phyloP scores from a whole-genome alignment of 257 asterid species.

The Petrea volubilis region DNA sequence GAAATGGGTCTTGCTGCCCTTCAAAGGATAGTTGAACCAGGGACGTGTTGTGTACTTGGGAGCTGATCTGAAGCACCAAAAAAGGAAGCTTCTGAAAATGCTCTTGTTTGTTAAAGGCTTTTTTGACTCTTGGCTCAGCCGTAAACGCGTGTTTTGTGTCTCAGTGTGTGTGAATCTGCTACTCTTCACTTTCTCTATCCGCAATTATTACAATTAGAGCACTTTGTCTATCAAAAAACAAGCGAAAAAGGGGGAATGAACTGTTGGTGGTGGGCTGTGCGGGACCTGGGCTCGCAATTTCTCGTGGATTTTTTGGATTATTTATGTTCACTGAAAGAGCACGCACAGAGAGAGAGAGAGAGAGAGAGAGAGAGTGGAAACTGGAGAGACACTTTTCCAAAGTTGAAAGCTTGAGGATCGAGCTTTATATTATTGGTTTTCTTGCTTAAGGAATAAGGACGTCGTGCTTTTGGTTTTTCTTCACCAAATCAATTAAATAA shows the following conservation, averaged over 20 bases:
- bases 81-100: constrained; percentile 37
- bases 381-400: no score
- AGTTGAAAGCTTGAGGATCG: no score
- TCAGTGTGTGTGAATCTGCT: constrained; percentile 13
- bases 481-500: no score
- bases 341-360: no score
- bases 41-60: not conserved
- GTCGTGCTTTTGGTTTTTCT: no score
- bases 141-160: constrained; percentile 27
- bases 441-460: no score
- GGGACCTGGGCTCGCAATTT: constrained; percentile 25
- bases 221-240: constrained; percentile 20
- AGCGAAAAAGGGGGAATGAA: constrained; percentile 16
- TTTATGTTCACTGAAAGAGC: no score
- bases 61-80: constrained; percentile 38
- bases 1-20: constrained; percentile 21
- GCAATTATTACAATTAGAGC: constrained; percentile 23
- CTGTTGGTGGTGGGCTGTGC: constrained; percentile 24
- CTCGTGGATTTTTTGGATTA: constrained; percentile 17
- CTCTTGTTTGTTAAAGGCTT: constrained; percentile 26
- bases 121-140: constrained; percentile 31
- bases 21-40: constrained; percentile 6
- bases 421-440: no score
- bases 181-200: not conserved
- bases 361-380: no score